Evolutionary conservation across 352 stramenopile genomes (phyloP).

Genomic region (Chrysophaeum taylorii): DNA sequence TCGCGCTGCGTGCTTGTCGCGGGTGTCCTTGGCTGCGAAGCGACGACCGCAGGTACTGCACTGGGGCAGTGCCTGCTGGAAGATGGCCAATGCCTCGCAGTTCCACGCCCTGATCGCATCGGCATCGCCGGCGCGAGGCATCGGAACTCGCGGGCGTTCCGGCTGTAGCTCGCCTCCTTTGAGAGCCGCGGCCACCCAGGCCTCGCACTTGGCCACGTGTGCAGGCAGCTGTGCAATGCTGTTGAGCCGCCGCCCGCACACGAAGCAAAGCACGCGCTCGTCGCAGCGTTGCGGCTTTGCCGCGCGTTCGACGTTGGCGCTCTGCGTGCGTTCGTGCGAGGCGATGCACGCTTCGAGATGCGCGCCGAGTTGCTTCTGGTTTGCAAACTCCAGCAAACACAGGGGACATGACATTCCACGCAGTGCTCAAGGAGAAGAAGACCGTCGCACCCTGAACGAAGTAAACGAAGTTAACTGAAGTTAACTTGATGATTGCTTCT

Average conservation of each 20-base stretch:
- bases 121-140: not conserved
- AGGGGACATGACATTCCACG: constrained; percentile 5
- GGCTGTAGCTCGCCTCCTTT: not conserved
- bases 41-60: not conserved
- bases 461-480: too few species aligned
- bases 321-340: not conserved
- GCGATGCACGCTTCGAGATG: not conserved
- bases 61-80: not conserved
- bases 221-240: not conserved
- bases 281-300: too few species aligned
- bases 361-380: not conserved
- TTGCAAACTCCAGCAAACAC: not conserved
- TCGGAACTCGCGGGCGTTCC: not conserved
- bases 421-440: too few species aligned
- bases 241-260: not conserved
- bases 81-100: not conserved
- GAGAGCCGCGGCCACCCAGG: not conserved
- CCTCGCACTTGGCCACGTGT: constrained; percentile 6
- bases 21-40: not conserved
- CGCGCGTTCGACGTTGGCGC: not conserved
- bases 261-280: constrained; percentile 7
- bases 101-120: not conserved
- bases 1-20: not conserved
- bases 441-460: too few species aligned
- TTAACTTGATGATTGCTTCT: too few species aligned